phyloP scores from a whole-genome alignment of 1,139 yeast species.

The Debaryomyces robertsiae region DNA sequence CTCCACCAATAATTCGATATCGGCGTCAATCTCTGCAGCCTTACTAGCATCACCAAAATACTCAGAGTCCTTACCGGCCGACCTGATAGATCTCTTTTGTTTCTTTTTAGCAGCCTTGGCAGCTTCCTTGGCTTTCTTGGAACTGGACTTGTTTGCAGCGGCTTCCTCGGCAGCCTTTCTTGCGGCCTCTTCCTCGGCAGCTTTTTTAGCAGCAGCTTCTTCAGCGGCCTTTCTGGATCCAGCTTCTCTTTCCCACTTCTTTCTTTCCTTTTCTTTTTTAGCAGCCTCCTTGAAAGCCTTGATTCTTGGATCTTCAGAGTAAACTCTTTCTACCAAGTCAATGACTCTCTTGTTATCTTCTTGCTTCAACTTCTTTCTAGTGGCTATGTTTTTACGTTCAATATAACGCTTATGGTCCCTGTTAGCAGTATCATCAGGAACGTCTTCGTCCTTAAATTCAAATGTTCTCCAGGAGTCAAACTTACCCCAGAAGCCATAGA shows the following conservation, averaged over 20 bases:
- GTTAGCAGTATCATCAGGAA: slow-evolving; percentile 98
- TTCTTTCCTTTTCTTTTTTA: slow-evolving; percentile 90
- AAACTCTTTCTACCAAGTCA: slow-evolving; percentile 85
- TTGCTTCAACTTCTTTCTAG: slow-evolving; percentile 96
- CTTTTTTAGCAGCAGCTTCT: slow-evolving; percentile 78
- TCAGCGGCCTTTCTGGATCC: slow-evolving; percentile 96
- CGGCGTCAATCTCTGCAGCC: slow-evolving; percentile 72
- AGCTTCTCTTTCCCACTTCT: slow-evolving; percentile 98
- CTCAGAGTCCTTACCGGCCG: slow-evolving; percentile 76
- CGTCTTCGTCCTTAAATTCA: slow-evolving; percentile 98
- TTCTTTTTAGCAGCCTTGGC: slow-evolving; percentile 97
- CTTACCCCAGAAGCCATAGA: slow-evolving; percentile 91
- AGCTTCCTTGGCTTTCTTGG: slow-evolving; percentile 95
- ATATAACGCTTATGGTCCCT: slow-evolving; percentile 99
- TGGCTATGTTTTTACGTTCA: slow-evolving; percentile 95
- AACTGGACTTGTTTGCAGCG: slow-evolving; percentile 62
- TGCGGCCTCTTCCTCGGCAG: slow-evolving; percentile 79
- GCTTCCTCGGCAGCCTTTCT: slow-evolving; percentile 78
- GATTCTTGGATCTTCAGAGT: slow-evolving; percentile 91
- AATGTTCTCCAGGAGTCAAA: slow-evolving; percentile 98
- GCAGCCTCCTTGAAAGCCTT: slow-evolving; percentile 90
- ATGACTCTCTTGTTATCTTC: slow-evolving; percentile 93
- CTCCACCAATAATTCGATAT: slow-evolving; percentile 77
- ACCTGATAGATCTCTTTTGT: slow-evolving; percentile 92
- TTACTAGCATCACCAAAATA: slow-evolving; percentile 80